Base-by-base conservation (phyloP, 2,329 filamentous ascomycete species). In the Alternaria ventricosa region DNA sequence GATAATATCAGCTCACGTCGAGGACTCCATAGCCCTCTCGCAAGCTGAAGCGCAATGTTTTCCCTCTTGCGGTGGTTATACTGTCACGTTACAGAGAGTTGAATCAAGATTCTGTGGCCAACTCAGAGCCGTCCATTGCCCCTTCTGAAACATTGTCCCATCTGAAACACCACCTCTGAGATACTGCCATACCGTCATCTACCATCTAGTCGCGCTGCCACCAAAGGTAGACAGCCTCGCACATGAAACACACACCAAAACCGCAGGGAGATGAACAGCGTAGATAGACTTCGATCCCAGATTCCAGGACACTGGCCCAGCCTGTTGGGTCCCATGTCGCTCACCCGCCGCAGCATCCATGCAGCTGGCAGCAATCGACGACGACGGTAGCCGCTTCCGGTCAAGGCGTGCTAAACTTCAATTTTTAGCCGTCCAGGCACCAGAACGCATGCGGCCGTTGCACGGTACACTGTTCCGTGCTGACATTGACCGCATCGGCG, bases 291-390 rank as follows among this genome's bases (percentile, higher is more conserved):
- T 41, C 10, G 33, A 54, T 60, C 65, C 63, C 65, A 61, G 60
- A 50, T 66, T 59, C 65, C 65, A 68, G 63, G 22, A 61, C 22
- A 23, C 25, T 56, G 65, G 65, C 60, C 30, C 57, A 55, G 50
- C 55, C 63, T 60, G 49, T 45, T 30, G 36, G 11, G n/a, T 45
- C 45, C 49, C 60, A 61, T 51, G 59, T 59, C 55, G 60, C 59
- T 55, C 58, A 59, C 60, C 59, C 55, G 60, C 60, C 27, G 60
- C 47, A 13, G 15, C 62, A 55, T 57, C 28, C 51, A 55, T 57
- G 47, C 51, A 53, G 56, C 47, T 57, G 43, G 20, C 57, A 30
- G 15, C 61, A 45, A 22, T 49, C 20, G 44, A 30, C 62, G 23
- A 57, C 25, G 4, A 27, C 18, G 50, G 58, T 36, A 30, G 27